Evolutionary conservation across 495 filamentous ascomycete genomes (phyloP).

Genomic region (Annulohypoxylon moriforme): DNA sequence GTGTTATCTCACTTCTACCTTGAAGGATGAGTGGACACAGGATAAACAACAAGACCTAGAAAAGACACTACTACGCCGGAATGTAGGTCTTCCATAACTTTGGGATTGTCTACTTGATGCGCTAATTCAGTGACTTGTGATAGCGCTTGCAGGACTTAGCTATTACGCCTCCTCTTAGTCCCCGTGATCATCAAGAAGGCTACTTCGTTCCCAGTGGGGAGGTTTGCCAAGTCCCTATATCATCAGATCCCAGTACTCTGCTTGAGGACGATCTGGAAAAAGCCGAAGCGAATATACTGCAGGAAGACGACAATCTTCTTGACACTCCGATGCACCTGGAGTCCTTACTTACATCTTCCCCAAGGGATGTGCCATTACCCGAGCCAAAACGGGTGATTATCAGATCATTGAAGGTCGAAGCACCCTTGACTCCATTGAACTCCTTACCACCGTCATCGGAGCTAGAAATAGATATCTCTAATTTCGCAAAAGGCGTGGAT

Average conservation of each 20-base stretch:
- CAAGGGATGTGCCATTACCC: constrained; percentile 7
- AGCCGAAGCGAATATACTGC: constrained; percentile 57
- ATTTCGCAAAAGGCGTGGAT: constrained; percentile 27
- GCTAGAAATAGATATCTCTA: constrained; percentile 11
- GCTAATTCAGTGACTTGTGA: not conserved
- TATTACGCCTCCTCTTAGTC: constrained; percentile 71
- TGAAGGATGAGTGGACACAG: constrained; percentile 55
- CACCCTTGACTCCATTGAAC: constrained; percentile 41
- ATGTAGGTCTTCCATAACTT: constrained; percentile 45
- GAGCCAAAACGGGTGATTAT: constrained; percentile 26
- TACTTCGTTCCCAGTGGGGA: constrained; percentile 62
- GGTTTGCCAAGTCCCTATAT: constrained; percentile 61
- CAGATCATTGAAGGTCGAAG: constrained; percentile 28
- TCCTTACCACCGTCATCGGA: constrained; percentile 33
- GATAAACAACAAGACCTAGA: constrained; percentile 51
- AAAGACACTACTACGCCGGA: constrained; percentile 46
- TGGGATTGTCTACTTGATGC: not conserved
- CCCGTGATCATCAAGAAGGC: constrained; percentile 51
- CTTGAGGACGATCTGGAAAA: constrained; percentile 59
- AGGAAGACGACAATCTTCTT: constrained; percentile 42
- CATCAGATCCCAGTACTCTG: constrained; percentile 62
- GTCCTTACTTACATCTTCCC: constrained; percentile 20
- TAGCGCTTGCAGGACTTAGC: constrained; percentile 25
- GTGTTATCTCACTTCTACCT: constrained; percentile 50
- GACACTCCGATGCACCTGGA: not conserved